These are phyloP conservation scores for Colletotrichum camelliae DNA, from an alignment of 2,329 filamentous ascomycete genomes.

Conservation along the genomic window DNA sequence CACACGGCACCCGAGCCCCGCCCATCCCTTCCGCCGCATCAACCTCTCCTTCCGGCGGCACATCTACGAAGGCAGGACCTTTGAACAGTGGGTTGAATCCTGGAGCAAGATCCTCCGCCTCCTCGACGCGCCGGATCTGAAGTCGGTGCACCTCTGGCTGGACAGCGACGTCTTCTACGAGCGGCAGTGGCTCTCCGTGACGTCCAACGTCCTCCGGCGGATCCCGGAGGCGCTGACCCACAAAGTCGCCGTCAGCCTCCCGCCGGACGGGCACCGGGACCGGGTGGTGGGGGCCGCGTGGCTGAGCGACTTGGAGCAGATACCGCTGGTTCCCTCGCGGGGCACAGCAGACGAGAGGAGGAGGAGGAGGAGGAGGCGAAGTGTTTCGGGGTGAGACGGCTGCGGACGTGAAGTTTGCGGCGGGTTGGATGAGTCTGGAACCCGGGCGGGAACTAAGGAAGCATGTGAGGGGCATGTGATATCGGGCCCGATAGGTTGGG, in stretches of 20 bases:
- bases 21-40: constrained; percentile 5
- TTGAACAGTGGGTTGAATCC: constrained; percentile 1
- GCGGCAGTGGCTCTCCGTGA: constrained; percentile 11
- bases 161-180: constrained; percentile 17
- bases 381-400: constrained; percentile 2
- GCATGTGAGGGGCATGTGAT: background rate
- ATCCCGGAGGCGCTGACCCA: constrained; percentile 9
- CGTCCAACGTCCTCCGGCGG: constrained; percentile 7
- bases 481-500: background rate
- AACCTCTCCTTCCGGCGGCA: constrained; percentile 4
- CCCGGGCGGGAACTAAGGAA: background rate
- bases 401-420: background rate
- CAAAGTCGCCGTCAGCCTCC: constrained; percentile 15
- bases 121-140: background rate
- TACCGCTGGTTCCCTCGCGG: background rate
- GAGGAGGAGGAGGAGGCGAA: background rate
- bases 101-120: constrained; percentile 1
- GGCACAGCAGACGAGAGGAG: background rate
- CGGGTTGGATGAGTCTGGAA: background rate
- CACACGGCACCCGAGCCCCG: background rate
- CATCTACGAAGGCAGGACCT: background rate
- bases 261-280: constrained; percentile 10
- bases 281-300: background rate
- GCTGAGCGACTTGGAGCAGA: background rate
- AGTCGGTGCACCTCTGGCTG: constrained; percentile 1